Evolutionary conservation across 2,329 filamentous ascomycete species (phyloP).

Genomic region (Nemania bipapillata): DNA sequence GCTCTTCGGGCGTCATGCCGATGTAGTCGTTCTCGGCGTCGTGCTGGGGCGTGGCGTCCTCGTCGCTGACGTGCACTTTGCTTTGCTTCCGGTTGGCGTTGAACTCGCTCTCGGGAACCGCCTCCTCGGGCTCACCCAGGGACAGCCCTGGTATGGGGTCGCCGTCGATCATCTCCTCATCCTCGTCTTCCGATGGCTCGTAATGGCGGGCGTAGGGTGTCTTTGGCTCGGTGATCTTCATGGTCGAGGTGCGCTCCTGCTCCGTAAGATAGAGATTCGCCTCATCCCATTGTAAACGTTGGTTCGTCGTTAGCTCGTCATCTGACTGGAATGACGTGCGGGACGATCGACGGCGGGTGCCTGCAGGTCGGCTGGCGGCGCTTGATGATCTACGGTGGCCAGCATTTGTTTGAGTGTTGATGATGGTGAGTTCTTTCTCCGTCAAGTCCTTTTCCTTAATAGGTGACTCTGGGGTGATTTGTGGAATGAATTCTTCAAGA

Average conservation of each 20-base stretch:
- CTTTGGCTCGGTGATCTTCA: conserved; percentile 99
- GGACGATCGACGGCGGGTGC: conserved; percentile 77
- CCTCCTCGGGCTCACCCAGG: conserved; percentile 90
- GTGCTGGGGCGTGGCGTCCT: conserved; percentile 65
- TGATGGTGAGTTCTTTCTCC: conserved; percentile 88
- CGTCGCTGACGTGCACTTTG: conserved; percentile 83
- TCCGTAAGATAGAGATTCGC: conserved; percentile 97
- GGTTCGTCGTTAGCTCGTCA: conserved; percentile 67
- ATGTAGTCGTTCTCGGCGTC: conserved; percentile 66
- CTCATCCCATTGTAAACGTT: conserved; percentile 96
- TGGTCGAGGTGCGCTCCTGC: conserved; percentile 92
- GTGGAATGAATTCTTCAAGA: conserved; percentile 88
- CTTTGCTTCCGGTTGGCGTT: conserved; percentile 54
- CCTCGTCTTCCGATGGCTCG: conserved; percentile 87
- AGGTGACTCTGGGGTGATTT: conserved; percentile 67
- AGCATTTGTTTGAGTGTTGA: conserved; percentile 94
- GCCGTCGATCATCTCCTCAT: conserved; percentile 71
- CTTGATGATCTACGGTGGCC: conserved; percentile 87
- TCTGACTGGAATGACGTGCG: conserved; percentile 60
- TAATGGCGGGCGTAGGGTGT: conserved; percentile 95
- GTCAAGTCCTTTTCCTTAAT: conserved; percentile 65
- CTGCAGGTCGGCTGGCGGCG: conserved; percentile 68
- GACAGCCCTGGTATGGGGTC: conserved; percentile 84
- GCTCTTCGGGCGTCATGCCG: conserved; percentile 75
- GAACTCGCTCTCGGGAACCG: conserved; percentile 62